Percentiles rank a stretch among this genome's conserved stretches.
These are phyloP conservation scores for Calocybe gangraenosa DNA, from an alignment of 768 basidiomycete genomes.

Conservation along the genomic window DNA sequence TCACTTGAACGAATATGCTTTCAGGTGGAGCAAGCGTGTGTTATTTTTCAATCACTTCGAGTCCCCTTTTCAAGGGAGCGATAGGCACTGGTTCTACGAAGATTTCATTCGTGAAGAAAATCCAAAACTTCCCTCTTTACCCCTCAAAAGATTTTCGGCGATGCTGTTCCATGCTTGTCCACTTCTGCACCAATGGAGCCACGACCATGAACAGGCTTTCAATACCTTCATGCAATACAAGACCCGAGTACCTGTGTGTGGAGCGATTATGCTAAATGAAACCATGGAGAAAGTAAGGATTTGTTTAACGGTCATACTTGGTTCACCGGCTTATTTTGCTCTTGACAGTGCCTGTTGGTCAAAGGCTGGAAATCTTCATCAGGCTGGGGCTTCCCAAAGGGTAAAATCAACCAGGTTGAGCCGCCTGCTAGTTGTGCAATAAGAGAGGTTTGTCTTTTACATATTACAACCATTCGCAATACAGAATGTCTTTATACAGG, in stretches of 20 bases:
- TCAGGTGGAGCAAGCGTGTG: conserved; percentile 98
- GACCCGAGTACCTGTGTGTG: conserved; percentile 94
- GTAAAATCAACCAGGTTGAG: conserved; percentile 98
- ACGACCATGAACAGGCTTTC: conserved; percentile 84
- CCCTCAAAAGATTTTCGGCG: conserved; percentile 90
- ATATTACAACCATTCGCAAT: background rate
- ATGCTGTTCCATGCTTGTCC: conserved; percentile 87
- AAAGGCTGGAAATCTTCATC: conserved; percentile 97
- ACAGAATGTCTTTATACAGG: conserved; percentile 49
- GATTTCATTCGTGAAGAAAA: conserved; percentile 95
- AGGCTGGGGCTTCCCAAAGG: conserved; percentile 99
- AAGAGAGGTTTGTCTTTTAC: conserved; percentile 68
- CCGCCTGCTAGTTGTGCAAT: conserved; percentile 79
- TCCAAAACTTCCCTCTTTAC: conserved; percentile 79
- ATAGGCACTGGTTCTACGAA: conserved; percentile 99
- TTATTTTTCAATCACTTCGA: conserved; percentile 16
- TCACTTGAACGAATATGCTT: conserved; percentile 95
- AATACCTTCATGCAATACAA: conserved; percentile 94
- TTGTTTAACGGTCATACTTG: conserved; percentile 11
- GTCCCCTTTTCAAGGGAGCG: conserved; percentile 11
- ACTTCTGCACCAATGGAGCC: conserved; percentile 74
- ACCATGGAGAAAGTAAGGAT: conserved; percentile 82
- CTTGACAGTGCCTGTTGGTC: conserved; percentile 83
- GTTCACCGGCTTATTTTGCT: conserved; percentile 5
- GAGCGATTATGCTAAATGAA: conserved; percentile 92